Conservation (phyloP, 257 asterid species). For the Ocimum tenuiflorum region DNA sequence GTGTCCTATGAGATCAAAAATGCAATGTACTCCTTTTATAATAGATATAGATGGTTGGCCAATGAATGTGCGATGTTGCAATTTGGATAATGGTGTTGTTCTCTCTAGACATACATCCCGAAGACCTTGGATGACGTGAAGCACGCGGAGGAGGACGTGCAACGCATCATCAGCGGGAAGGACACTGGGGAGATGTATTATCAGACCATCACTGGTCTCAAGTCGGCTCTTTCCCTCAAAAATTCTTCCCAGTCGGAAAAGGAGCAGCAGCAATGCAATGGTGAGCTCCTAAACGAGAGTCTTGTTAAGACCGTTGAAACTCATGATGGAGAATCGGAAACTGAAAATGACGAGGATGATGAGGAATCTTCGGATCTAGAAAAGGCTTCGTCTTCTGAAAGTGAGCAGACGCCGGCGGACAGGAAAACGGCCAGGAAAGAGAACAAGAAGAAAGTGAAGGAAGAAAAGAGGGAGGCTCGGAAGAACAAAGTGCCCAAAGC, state of each 20-base stretch:
- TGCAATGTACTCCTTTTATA: too few species aligned
- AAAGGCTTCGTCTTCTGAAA: conserved; percentile 40
- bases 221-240: conserved; percentile 46
- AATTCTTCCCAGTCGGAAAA: conserved; percentile 34
- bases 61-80: too few species aligned
- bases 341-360: conserved; percentile 43
- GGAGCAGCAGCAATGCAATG: too few species aligned
- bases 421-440: conserved; percentile 73
- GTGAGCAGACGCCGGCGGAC: conserved; percentile 40
- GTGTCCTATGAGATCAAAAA: too few species aligned
- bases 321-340: too few species aligned
- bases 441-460: conserved; percentile 91
- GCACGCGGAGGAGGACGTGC: conserved; percentile 81
- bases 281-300: conserved; percentile 19
- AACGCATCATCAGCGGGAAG: conserved; percentile 62
- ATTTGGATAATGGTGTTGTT: too few species aligned
- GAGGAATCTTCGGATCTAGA: conserved; percentile 35
- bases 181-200: conserved; percentile 77
- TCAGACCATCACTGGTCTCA: conserved; percentile 87
- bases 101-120: conserved; percentile 79
- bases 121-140: conserved; percentile 76
- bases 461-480: conserved; percentile 81
- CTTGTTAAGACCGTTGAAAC: neutral
- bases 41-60: too few species aligned
- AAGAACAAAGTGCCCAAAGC: conserved; percentile 79